phyloP scores from a whole-genome alignment of 106 monocot genomes.

The Cymbidium sinense region DNA sequence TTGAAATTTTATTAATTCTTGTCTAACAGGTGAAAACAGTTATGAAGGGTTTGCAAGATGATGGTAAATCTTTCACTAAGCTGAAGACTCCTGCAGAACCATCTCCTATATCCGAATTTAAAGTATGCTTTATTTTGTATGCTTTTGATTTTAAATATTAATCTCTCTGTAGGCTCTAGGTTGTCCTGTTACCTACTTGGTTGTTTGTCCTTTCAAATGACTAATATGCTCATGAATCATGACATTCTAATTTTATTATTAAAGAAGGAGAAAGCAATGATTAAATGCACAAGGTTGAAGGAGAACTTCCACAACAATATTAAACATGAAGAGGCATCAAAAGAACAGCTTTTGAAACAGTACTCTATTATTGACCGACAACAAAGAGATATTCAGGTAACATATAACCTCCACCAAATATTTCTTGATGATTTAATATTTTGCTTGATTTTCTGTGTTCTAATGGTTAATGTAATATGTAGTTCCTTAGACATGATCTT shows the following conservation, averaged over 20 bases:
- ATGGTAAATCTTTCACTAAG: conserved; percentile 50
- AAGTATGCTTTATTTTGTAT: conserved; percentile 22
- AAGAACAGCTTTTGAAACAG: conserved; percentile 41
- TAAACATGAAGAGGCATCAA: conserved; percentile 32
- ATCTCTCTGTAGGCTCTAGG: background rate
- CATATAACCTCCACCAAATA: background rate
- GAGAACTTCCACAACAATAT: background rate
- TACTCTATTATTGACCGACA: conserved; percentile 52
- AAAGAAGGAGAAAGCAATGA: conserved; percentile 30
- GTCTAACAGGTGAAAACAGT: conserved; percentile 44
- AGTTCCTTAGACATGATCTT: conserved; percentile 68
- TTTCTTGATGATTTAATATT: background rate
- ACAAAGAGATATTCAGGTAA: conserved; percentile 72
- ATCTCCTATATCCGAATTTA: conserved; percentile 23
- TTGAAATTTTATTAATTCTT: background rate
- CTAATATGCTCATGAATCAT: too few relatives aligned
- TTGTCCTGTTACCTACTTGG: background rate
- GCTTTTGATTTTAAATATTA: background rate
- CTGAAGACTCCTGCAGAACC: conserved; percentile 42
- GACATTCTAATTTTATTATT: background rate
- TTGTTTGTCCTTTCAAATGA: background rate
- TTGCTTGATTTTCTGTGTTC: background rate
- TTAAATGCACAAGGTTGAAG: conserved; percentile 22
- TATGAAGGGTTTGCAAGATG: conserved; percentile 35
- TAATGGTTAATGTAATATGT: conserved; percentile 2